Base-by-base conservation (phyloP, 805 yeast genomes). In the Candida insectalens region DNA sequence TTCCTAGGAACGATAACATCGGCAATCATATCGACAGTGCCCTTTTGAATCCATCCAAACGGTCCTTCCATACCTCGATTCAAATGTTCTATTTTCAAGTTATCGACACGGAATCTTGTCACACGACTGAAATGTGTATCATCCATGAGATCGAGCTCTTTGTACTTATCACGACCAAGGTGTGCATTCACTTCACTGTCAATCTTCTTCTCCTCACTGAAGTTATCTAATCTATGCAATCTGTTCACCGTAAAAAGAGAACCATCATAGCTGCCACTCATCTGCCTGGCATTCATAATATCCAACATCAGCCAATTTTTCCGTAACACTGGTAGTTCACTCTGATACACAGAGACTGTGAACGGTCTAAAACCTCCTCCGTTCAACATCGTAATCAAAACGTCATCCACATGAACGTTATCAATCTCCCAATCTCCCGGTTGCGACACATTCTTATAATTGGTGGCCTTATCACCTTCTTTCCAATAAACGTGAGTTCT, bases 371-470 rank as follows among this genome's bases (percentile, higher is more conserved):
- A 83, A 3, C 71, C 80, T 32, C 63, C 64, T 0, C 97, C 97
- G 55, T 88, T 96, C 39, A 69, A 66, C 41, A 92, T 59, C 3
- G 89, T 82, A 40, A 92, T 78, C 35, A 89, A 59, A 3, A 83
- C 80, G 55, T 92, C 98, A 45, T 83, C 84, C 74, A 89, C 69
- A 36, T 70, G 73, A 53, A 85, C 82, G 36, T 74, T 73, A 33
- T 83, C 88, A 49, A 89, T 74, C 53, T 92, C 96, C 64, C 94
- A 89, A 59, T 92, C 98, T 6, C 96, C 97, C 0, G 88, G 87
- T 36, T 65, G 67, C 39, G 78, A 71, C 27, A 75, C 55, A 50
- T 84, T 81, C 47, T 74, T 74, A 57, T 84, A 85, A 48, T 81
- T 76, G 19, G 84, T 69, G 2, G 97, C 88, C 46, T 80, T 88